Evolutionary conservation across 2,329 filamentous ascomycete species (phyloP).

Genomic region (Apiospora kogelbergensis): DNA sequence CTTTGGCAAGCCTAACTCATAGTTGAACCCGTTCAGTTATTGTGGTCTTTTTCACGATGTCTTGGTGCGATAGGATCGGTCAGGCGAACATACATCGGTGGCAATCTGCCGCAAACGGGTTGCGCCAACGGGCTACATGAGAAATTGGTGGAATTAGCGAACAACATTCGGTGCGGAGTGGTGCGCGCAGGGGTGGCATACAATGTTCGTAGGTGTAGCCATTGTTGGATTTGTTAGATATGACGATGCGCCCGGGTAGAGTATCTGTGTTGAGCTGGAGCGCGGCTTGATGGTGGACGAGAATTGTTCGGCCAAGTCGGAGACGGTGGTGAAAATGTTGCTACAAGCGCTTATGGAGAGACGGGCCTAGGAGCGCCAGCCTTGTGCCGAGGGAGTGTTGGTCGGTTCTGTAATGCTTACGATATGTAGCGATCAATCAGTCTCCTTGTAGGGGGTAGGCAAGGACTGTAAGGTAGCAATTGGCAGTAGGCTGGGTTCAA

Average conservation of each 20-base stretch:
- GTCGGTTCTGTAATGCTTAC: not conserved
- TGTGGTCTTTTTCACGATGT: not conserved
- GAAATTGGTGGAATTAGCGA: not conserved
- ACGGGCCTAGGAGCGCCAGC: not conserved
- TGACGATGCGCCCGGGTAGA: not conserved
- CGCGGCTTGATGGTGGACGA: not conserved
- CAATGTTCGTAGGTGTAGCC: constrained; percentile 1
- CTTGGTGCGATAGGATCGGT: not conserved
- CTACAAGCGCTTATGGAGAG: not conserved
- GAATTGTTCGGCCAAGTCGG: not conserved
- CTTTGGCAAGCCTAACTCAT: constrained; percentile 72
- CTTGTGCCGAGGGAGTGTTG: not conserved
- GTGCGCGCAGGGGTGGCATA: not conserved
- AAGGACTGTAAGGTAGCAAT: not conserved
- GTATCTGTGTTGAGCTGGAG: not conserved
- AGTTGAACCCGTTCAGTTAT: not conserved
- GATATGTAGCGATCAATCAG: not conserved
- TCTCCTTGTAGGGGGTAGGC: not conserved
- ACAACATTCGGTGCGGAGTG: not conserved
- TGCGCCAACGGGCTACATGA: constrained; percentile 68
- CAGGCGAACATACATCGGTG: constrained; percentile 65
- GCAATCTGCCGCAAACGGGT: constrained; percentile 83
- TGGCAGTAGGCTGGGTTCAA: constrained; percentile 4
- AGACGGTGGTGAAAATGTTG: not conserved
- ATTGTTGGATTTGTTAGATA: not conserved